Evolutionary conservation across 1,284 basidiomycete genomes (phyloP).

Genomic region (Inonotus hispidus): DNA sequence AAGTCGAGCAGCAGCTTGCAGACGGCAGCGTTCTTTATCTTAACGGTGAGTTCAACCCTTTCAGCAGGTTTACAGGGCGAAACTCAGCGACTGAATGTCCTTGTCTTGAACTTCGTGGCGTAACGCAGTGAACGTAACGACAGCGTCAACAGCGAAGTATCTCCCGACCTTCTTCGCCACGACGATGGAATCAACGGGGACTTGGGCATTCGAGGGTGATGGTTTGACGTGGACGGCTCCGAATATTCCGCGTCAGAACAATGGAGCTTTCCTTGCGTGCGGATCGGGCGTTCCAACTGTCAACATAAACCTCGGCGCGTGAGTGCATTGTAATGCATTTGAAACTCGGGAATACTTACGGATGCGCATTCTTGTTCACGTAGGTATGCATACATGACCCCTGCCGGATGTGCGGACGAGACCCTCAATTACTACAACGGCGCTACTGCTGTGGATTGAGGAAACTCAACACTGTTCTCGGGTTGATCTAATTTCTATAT

Average conservation of each 20-base stretch:
- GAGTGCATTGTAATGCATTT: background rate
- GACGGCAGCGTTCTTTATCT: constrained; percentile 28
- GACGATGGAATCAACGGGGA: constrained; percentile 23
- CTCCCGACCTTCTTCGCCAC: constrained; percentile 25
- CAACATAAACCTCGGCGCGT: constrained; percentile 51
- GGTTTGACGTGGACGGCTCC: constrained; percentile 24
- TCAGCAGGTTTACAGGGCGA: constrained; percentile 34
- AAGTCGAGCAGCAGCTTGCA: constrained; percentile 44
- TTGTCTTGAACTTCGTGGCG: background rate
- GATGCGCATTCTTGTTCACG: constrained; percentile 1
- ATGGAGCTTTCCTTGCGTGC: constrained; percentile 33
- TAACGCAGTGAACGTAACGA: constrained; percentile 16
- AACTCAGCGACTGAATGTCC: constrained; percentile 24
- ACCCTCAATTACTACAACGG: constrained; percentile 62
- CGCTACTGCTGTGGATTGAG: constrained; percentile 27
- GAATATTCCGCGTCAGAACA: constrained; percentile 22
- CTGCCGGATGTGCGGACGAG: constrained; percentile 47
- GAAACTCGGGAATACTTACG: background rate
- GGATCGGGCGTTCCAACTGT: constrained; percentile 48
- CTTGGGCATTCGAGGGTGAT: constrained; percentile 27
- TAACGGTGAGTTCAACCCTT: constrained; percentile 16
- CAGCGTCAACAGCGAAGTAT: constrained; percentile 18
- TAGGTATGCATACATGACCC: constrained; percentile 49
- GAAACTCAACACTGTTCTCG: background rate
- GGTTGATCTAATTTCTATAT: background rate